These are phyloP conservation scores for Solanum gandarillasii DNA, from an alignment of 257 asterid species.

Conservation along the genomic window DNA sequence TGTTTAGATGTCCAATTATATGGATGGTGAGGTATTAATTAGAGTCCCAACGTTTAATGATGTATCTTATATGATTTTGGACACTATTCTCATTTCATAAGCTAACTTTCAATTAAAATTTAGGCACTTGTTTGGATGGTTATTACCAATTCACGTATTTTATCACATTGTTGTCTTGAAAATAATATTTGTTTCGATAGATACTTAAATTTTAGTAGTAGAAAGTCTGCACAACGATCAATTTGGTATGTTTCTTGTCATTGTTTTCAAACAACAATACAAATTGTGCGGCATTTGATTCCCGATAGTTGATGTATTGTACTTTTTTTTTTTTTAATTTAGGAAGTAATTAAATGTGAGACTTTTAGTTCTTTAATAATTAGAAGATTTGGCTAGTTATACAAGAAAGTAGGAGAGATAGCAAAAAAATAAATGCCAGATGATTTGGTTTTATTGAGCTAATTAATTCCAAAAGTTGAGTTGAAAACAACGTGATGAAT, in stretches of 20 bases:
- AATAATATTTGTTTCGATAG: background rate
- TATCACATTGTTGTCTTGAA: fast-evolving
- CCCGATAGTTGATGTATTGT: background rate
- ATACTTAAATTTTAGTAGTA: background rate
- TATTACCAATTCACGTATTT: background rate
- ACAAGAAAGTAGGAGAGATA: background rate
- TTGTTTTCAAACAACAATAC: background rate
- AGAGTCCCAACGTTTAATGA: too few species aligned
- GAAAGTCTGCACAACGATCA: background rate
- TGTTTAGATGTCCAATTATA: background rate
- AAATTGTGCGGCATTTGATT: background rate
- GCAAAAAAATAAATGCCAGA: background rate
- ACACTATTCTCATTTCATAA: background rate
- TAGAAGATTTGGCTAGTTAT: background rate
- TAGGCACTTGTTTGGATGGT: background rate
- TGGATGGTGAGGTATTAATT: background rate
- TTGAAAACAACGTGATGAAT: background rate
- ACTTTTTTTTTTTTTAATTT: background rate
- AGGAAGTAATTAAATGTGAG: background rate
- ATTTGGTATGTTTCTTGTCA: background rate
- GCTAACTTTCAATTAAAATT: background rate
- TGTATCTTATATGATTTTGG: background rate
- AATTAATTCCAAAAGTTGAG: background rate
- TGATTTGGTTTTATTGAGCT: background rate
- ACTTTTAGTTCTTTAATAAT: background rate